Conservation (phyloP, 768 basidiomycete species). For the Suillus subalutaceus region DNA sequence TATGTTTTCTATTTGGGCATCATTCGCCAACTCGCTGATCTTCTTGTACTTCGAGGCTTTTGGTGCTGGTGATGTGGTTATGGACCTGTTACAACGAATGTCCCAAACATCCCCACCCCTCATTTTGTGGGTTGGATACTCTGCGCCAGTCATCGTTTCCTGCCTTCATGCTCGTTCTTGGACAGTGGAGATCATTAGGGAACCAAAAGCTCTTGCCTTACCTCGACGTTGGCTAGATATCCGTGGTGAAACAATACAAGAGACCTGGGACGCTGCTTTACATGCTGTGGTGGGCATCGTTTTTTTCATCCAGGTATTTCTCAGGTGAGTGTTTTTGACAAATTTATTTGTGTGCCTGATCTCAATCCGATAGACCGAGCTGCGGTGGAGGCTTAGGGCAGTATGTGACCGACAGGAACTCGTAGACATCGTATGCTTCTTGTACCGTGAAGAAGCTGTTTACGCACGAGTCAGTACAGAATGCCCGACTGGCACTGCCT, state of each 20-base stretch:
- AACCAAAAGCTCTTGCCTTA: constrained; percentile 47
- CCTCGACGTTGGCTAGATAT: constrained; percentile 83
- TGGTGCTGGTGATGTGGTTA: constrained; percentile 25
- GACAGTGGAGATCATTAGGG: constrained; percentile 54
- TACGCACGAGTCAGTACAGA: constrained; percentile 30
- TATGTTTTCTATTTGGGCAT: constrained; percentile 23
- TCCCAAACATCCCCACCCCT: constrained; percentile 53
- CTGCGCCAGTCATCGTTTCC: constrained; percentile 56
- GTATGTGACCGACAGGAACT: constrained; percentile 81
- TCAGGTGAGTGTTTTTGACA: constrained; percentile 51
- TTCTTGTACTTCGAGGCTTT: constrained; percentile 15
- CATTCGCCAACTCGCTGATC: constrained; percentile 13
- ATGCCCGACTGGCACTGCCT: constrained; percentile 23
- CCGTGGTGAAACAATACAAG: constrained; percentile 57
- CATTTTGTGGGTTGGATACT: constrained; percentile 71
- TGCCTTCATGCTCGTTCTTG: constrained; percentile 53
- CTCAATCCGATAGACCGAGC: constrained; percentile 51
- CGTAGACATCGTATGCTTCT: constrained; percentile 56
- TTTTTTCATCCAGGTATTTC: constrained; percentile 71
- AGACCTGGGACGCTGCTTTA: constrained; percentile 74
- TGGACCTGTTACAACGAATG: constrained; percentile 44
- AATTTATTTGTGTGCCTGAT: constrained; percentile 14
- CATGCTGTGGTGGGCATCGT: constrained; percentile 69
- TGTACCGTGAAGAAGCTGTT: constrained; percentile 57
- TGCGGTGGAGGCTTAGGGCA: constrained; percentile 69